Conservation (phyloP, 2,329 filamentous ascomycete genomes). For the Trichoderma polysporum region DNA sequence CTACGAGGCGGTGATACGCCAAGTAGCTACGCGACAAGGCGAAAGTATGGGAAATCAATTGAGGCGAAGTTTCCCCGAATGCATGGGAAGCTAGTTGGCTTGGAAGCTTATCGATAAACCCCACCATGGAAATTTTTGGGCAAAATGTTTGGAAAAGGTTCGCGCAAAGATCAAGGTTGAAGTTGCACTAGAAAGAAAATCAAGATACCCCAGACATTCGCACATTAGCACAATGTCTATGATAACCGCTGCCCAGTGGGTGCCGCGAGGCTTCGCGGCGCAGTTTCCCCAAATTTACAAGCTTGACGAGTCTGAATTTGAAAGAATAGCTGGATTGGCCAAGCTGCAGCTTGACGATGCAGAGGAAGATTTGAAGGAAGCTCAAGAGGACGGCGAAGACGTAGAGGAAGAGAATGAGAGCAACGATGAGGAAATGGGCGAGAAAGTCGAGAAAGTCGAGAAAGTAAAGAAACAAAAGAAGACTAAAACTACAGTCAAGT, state of each 20-base stretch:
- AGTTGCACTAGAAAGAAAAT: constrained; percentile 16
- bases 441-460: constrained; percentile 10
- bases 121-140: constrained; percentile 39
- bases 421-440: constrained; percentile 30
- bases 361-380: constrained; percentile 77
- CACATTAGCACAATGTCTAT: constrained; percentile 57
- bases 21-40: constrained; percentile 11
- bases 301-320: constrained; percentile 73
- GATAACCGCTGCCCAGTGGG: constrained; percentile 76
- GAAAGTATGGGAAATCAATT: neutral
- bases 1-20: constrained; percentile 6
- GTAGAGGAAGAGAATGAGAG: constrained; percentile 9
- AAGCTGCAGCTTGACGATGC: constrained; percentile 87
- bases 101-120: constrained; percentile 42
- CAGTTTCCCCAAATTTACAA: constrained; percentile 74
- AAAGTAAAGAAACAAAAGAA: constrained; percentile 13
- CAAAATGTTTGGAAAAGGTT: constrained; percentile 30
- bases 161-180: neutral
- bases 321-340: constrained; percentile 71
- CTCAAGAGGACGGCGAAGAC: constrained; percentile 46
- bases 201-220: constrained; percentile 34
- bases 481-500: constrained; percentile 42
- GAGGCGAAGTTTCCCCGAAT: constrained; percentile 29
- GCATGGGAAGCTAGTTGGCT: constrained; percentile 10
- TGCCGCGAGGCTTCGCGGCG: constrained; percentile 73